phyloP scores from a whole-genome alignment of 345 rosid genomes.

The Aegle marmelos region DNA sequence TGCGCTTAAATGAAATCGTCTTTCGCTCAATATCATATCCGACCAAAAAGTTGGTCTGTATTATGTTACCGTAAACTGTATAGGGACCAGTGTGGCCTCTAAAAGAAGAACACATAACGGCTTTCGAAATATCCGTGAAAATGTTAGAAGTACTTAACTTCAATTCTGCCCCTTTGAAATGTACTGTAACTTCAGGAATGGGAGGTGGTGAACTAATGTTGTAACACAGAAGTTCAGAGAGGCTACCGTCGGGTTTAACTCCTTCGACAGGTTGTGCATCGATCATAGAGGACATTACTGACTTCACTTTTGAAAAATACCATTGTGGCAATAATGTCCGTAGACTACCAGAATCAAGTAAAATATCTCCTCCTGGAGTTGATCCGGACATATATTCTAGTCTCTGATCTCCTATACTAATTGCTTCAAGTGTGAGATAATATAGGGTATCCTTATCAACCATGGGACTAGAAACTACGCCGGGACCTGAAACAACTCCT shows the following conservation, averaged over 20 bases:
- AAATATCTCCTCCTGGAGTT: constrained; percentile 38
- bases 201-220: background rate
- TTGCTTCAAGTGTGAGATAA: constrained; percentile 34
- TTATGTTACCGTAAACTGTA: too few relatives aligned
- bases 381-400: background rate
- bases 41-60: too few relatives aligned
- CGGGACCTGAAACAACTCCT: constrained; percentile 39
- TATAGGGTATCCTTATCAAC: constrained; percentile 36
- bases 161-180: constrained; percentile 47
- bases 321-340: constrained; percentile 33
- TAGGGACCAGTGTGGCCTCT: too few relatives aligned
- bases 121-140: too few relatives aligned
- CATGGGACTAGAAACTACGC: constrained; percentile 42
- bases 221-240: constrained; percentile 30
- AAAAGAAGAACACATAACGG: too few relatives aligned
- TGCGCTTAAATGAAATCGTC: too few relatives aligned
- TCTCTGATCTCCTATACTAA: constrained; percentile 36
- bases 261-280: constrained; percentile 16
- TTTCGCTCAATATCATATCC: too few relatives aligned
- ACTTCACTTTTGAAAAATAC: constrained; percentile 18
- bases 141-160: constrained; percentile 17
- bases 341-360: constrained; percentile 64
- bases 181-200: constrained; percentile 32
- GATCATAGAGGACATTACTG: constrained; percentile 16
- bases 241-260: constrained; percentile 14